Conservation (phyloP, 441 rosid genomes). For the Geranium incanum region DNA sequence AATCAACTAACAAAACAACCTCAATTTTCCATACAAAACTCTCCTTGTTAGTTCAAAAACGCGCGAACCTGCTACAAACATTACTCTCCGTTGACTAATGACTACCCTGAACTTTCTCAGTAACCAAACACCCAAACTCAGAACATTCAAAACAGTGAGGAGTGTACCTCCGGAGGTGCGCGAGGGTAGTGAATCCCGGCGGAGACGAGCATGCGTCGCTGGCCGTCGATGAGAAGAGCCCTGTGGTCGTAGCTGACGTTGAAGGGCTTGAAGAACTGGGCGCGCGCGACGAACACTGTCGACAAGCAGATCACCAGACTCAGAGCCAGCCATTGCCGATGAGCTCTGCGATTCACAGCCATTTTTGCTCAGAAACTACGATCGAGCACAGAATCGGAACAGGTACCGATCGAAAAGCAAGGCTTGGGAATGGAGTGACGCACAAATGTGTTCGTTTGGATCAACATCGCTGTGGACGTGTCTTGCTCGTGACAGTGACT, state of each 20-base stretch:
- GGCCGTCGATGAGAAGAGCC: conserved; percentile 72
- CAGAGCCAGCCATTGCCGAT: conserved; percentile 25
- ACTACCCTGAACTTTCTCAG: too few relatives aligned
- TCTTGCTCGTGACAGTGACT: too few relatives aligned
- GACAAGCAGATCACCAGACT: conserved; percentile 20
- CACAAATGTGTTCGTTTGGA: too few relatives aligned
- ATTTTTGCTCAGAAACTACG: background rate
- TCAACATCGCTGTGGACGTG: too few relatives aligned
- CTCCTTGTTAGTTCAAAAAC: too few relatives aligned
- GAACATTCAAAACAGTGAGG: background rate
- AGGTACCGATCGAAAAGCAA: background rate
- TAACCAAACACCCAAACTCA: background rate
- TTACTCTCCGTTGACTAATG: too few relatives aligned
- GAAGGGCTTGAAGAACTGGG: conserved; percentile 72
- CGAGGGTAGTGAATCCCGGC: conserved; percentile 96
- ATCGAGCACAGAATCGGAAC: background rate
- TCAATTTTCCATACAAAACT: too few relatives aligned
- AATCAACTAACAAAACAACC: too few relatives aligned
- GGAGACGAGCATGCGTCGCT: conserved; percentile 74
- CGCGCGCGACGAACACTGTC: conserved; percentile 17
- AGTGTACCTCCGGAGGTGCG: conserved; percentile 68
- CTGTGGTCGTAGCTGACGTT: conserved; percentile 86
- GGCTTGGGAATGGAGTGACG: too few relatives aligned
- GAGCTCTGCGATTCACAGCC: background rate
- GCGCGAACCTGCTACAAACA: too few relatives aligned